Conservation (phyloP, 208 protist species). For the Jaenimonas drosophilae region DNA sequence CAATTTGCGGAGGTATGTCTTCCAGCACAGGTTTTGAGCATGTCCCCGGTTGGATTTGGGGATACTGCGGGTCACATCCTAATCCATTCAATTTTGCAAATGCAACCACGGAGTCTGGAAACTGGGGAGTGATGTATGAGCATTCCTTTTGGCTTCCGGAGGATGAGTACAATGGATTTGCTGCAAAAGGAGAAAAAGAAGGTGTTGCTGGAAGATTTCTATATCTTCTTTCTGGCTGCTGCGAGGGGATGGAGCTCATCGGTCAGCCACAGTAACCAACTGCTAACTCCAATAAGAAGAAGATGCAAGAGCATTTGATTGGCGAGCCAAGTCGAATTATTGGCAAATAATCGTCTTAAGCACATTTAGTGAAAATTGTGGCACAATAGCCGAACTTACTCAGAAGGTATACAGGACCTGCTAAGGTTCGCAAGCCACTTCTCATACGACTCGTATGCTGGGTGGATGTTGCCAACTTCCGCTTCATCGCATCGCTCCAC, state of each 20-base stretch:
- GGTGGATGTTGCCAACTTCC: constrained; percentile 26
- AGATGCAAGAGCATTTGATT: not conserved
- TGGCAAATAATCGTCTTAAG: not conserved
- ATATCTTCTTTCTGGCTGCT: constrained; percentile 12
- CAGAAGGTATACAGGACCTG: not conserved
- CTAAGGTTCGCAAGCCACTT: constrained; percentile 22
- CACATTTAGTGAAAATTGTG: not conserved
- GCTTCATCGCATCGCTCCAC: constrained; percentile 74
- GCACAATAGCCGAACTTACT: not conserved
- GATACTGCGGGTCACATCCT: too few relatives aligned
- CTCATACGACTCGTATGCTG: constrained; percentile 21
- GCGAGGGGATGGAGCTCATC: not conserved
- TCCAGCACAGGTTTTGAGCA: too few relatives aligned
- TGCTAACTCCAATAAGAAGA: too few relatives aligned
- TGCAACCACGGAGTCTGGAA: constrained; percentile 51
- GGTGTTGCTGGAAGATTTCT: constrained; percentile 27
- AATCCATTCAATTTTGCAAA: too few relatives aligned
- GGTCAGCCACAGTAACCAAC: too few relatives aligned
- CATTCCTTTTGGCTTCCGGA: not conserved
- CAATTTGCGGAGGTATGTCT: too few relatives aligned
- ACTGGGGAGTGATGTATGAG: constrained; percentile 25
- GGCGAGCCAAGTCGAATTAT: not conserved
- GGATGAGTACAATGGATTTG: constrained; percentile 46
- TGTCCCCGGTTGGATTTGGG: too few relatives aligned
- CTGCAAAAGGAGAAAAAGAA: constrained; percentile 23